Conservation (phyloP, 202 grass and related monocot species). For the Elaeis oleifera region DNA sequence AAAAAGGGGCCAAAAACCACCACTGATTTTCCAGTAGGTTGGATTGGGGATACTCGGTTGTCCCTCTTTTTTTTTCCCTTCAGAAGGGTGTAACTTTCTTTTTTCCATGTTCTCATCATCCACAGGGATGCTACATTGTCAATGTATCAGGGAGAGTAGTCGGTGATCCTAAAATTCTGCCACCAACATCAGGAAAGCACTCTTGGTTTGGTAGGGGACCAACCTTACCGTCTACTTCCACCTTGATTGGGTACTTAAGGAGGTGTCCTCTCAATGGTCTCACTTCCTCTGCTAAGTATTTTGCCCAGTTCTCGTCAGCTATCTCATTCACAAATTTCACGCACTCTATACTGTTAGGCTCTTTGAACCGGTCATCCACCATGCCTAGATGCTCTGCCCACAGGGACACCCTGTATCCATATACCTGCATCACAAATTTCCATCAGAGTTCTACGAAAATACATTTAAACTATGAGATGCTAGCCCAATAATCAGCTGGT, state of each 20-base stretch:
- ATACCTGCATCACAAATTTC: conserved; percentile 1
- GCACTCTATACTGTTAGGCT: not conserved
- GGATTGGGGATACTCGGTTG: no score
- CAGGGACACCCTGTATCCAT: conserved; percentile 4
- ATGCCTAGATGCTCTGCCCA: conserved; percentile 6
- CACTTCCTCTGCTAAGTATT: not conserved
- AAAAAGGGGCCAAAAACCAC: no score
- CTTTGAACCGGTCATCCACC: not conserved
- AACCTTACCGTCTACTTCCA: not conserved
- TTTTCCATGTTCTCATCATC: no score
- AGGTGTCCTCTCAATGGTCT: not conserved
- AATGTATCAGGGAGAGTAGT: conserved; percentile 1
- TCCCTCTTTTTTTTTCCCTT: no score
- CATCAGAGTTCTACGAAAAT: not conserved
- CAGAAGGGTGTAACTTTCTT: no score
- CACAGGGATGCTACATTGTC: not conserved
- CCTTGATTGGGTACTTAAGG: not conserved
- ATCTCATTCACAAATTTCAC: conserved; percentile 4
- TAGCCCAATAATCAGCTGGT: not conserved
- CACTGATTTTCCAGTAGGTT: no score
- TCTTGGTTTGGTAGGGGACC: not conserved
- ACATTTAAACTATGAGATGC: not conserved
- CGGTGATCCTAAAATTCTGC: conserved; percentile 3
- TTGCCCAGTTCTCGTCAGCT: conserved; percentile 1
- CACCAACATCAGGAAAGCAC: conserved; percentile 5